Conservation (phyloP, 108 stramenopile species). For the Pseudonitzschia delicatissima region DNA sequence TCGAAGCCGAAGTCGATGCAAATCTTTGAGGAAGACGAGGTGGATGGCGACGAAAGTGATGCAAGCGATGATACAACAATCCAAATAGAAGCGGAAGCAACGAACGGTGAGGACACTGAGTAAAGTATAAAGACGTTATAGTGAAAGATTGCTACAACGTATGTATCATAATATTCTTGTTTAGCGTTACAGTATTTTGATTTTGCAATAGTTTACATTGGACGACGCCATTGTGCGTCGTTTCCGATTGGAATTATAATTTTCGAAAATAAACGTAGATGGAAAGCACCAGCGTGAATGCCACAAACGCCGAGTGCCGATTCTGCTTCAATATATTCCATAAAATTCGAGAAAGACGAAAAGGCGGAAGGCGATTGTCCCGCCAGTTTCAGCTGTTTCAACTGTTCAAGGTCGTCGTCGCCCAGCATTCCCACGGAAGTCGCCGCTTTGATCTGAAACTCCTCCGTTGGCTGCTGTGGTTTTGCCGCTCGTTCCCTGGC, state of each 20-base stretch:
- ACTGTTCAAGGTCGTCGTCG: conserved; percentile 30
- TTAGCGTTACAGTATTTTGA: background rate
- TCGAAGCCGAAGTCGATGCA: conserved; percentile 45
- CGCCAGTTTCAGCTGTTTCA: conserved; percentile 14
- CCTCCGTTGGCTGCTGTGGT: background rate
- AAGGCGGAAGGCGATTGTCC: background rate
- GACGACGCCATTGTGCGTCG: too few species aligned
- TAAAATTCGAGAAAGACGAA: background rate
- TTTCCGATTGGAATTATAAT: too few species aligned
- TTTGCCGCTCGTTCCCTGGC: background rate
- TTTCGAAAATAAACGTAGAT: conserved; percentile 24
- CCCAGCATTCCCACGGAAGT: conserved; percentile 22
- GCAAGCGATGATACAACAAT: conserved; percentile 10
- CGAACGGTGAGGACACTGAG: background rate
- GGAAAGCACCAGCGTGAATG: conserved; percentile 33
- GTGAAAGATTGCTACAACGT: too few species aligned
- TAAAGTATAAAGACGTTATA: too few species aligned
- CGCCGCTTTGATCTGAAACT: conserved; percentile 14
- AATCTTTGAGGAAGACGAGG: background rate
- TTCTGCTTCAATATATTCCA: conserved; percentile 1
- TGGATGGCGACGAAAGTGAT: conserved; percentile 17
- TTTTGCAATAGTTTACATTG: too few species aligned
- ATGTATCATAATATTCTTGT: background rate
- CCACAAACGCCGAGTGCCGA: conserved; percentile 25
- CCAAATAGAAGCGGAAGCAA: background rate